phyloP scores from a whole-genome alignment of 495 filamentous ascomycete genomes.

The Penicillium argentinense region DNA sequence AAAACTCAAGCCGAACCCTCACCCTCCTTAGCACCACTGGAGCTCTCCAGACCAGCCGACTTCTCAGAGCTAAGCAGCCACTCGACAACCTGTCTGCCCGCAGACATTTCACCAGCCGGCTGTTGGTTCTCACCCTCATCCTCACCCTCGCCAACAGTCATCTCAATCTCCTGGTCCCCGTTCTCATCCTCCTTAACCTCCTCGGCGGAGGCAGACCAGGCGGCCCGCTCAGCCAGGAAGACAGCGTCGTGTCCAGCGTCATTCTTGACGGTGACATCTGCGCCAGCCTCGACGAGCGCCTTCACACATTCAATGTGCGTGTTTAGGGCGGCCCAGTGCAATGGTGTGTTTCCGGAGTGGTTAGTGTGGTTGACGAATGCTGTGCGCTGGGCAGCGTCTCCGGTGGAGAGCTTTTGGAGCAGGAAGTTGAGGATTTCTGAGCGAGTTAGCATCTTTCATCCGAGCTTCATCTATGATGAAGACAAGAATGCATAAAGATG shows the following conservation, averaged over 20 bases:
- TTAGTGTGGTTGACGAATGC: slow-evolving; percentile 68
- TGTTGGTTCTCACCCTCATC: slow-evolving; percentile 13
- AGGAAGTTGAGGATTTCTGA: slow-evolving; percentile 51
- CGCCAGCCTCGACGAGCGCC: slow-evolving; percentile 67
- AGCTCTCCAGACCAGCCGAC: slow-evolving; percentile 37
- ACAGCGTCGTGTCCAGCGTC: slow-evolving; percentile 81
- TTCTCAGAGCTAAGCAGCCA: slow-evolving; percentile 47
- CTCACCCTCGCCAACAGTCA: slow-evolving; percentile 26
- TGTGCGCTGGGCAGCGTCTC: slow-evolving; percentile 19
- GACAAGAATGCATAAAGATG: too few species aligned
- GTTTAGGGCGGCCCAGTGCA: slow-evolving; percentile 91
- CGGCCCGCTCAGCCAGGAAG: slow-evolving; percentile 74
- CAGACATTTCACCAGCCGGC: slow-evolving; percentile 31
- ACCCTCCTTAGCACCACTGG: slow-evolving; percentile 28
- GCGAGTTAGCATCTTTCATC: slow-evolving; percentile 6
- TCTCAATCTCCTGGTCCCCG: slow-evolving; percentile 29
- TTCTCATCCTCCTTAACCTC: slow-evolving; percentile 17
- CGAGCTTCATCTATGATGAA: too few species aligned
- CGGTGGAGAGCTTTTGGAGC: slow-evolving; percentile 39
- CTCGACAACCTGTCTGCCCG: slow-evolving; percentile 46
- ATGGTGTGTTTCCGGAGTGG: slow-evolving; percentile 76
- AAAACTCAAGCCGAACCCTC: slow-evolving; percentile 17
- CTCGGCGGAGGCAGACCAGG: slow-evolving; percentile 35
- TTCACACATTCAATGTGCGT: slow-evolving; percentile 81
- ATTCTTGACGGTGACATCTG: slow-evolving; percentile 73